phyloP scores from a whole-genome alignment of 106 monocot species.

The Acanthochlamys bracteata region DNA sequence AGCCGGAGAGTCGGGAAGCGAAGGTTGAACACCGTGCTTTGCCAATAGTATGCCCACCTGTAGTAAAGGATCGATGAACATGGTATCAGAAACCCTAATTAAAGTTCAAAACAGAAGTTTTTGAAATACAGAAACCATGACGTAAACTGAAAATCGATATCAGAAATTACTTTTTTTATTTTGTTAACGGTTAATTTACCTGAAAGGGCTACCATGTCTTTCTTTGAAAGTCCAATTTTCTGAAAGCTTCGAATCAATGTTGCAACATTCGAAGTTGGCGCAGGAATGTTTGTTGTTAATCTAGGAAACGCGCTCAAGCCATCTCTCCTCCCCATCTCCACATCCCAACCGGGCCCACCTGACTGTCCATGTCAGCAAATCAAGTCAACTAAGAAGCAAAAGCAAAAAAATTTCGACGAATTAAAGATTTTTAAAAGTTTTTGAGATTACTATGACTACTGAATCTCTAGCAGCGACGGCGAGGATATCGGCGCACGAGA shows the following conservation, averaged over 20 bases:
- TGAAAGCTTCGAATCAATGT: conserved; percentile 59
- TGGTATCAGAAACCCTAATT: no score
- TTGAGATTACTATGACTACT: conserved; percentile 38
- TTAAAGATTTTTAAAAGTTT: not conserved
- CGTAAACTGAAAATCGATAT: no score
- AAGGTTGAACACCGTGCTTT: conserved; percentile 72
- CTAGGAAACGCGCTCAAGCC: conserved; percentile 39
- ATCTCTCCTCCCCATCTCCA: conserved; percentile 77
- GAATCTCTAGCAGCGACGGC: conserved; percentile 75
- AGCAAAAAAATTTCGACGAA: not conserved
- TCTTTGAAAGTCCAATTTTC: conserved; percentile 49
- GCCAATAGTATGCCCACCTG: conserved; percentile 89
- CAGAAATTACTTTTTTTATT: no score
- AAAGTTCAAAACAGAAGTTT: no score
- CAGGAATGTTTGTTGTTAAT: conserved; percentile 56
- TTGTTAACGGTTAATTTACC: no score
- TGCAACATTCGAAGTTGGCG: conserved; percentile 54
- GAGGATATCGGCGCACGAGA: conserved; percentile 82
- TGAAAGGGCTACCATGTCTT: conserved; percentile 84
- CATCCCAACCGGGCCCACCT: conserved; percentile 79
- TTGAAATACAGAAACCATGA: no score
- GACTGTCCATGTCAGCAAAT: conserved; percentile 30
- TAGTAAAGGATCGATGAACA: no score
- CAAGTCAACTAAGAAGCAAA: not conserved
- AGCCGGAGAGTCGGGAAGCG: conserved; percentile 40